Evolutionary conservation across 129 eudicot genomes (phyloP), one percentile per base, ranked within the genome.

Genomic region (Ambrosia artemisiifolia): DNA sequence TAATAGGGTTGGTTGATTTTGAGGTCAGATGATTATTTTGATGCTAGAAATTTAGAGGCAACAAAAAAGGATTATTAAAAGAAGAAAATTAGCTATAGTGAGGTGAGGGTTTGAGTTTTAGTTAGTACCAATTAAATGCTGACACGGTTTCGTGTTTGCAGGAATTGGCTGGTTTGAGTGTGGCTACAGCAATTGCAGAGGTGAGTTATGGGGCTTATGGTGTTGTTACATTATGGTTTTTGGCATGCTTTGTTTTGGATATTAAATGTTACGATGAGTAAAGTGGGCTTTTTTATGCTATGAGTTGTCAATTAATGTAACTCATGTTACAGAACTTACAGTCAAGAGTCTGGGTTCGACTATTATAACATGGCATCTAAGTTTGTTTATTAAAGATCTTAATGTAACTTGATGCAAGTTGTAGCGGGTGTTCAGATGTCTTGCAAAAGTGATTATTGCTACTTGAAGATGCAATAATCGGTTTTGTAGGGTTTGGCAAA

Each of bases 101-200:
- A 46, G 43, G 30, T n/a, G n/a, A n/a, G n/a, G n/a, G 16, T 49
- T 48, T 48, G 16, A 32, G 30, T 11, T 13, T 13, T 28, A 67
- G 19, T 6, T 16, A 8, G 17, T 28, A 69, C 44, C 48, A 51
- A 13, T 63, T 17, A 8, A 69, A 43, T 34, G 24, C 5, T 55
- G 46, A 48, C 19, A 56, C 11, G 57, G 11, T 35, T 34, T 68
- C 46, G 19, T 56, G 18, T 80, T 63, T 87, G 78, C 80, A 95
- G 99, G 99, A 95, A 77, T 78, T 95, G 85, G 99, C 99, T 83
- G 99, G 99, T 64, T 81, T 95, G 82, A 95, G 99, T 48, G 96
- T 95, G 68, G 97, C 99, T 42, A 70, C 95, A 5, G 87, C 97
- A 5, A 91, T 95, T 28, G 89, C 94, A 6, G 97, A 95, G 97